Percentiles rank a stretch among this genome's conserved stretches.
Conservation (phyloP, 78 protist genomes). For the Dictyostelium brefeldianum region DNA sequence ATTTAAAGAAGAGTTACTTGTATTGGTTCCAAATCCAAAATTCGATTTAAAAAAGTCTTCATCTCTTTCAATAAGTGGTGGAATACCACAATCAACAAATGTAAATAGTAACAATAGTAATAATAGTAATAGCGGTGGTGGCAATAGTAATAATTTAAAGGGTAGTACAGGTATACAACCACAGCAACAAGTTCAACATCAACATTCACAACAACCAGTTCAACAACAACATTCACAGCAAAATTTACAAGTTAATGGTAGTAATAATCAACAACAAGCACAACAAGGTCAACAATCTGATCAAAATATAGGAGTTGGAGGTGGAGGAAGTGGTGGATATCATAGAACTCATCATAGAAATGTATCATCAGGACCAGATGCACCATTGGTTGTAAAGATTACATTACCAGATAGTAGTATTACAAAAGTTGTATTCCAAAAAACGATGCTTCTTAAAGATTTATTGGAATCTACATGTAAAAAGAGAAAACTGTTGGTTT, state of each 20-base stretch:
- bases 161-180: not conserved
- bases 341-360: conserved; percentile 18
- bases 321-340: not conserved
- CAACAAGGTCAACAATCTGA: conserved; percentile 1
- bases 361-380: conserved; percentile 29
- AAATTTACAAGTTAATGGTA: not conserved
- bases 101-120: not conserved
- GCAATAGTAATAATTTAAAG: conserved; percentile 13
- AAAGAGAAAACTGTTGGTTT: conserved; percentile 34
- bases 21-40: conserved; percentile 55
- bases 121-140: not conserved
- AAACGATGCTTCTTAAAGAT: conserved; percentile 47
- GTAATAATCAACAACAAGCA: not conserved
- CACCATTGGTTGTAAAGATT: conserved; percentile 38
- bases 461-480: conserved; percentile 54
- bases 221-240: not conserved
- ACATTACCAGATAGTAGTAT: conserved; percentile 67
- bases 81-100: not conserved
- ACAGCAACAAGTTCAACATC: not conserved
- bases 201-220: not conserved
- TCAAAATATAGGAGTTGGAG: not conserved
- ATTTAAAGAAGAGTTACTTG: conserved; percentile 51
- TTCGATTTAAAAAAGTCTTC: conserved; percentile 33
- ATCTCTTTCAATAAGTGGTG: conserved; percentile 16
- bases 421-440: conserved; percentile 73